Conservation (phyloP, 2,329 filamentous ascomycete species). For the Aureobasidium sp. region DNA sequence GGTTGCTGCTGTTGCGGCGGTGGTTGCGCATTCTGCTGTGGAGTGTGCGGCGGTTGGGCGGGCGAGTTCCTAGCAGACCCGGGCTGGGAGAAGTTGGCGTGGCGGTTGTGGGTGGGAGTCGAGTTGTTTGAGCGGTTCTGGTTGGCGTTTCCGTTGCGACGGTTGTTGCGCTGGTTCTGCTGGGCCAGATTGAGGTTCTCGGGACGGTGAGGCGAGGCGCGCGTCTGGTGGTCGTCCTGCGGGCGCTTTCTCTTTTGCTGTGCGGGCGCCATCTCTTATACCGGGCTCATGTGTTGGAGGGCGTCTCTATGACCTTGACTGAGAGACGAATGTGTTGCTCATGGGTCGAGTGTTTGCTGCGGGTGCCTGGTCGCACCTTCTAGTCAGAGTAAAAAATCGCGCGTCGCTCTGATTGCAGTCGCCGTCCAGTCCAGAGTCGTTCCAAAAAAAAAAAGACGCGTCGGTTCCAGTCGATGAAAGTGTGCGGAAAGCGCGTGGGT, state of each 20-base stretch:
- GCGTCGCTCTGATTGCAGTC: not conserved
- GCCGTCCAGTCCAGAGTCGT: not conserved
- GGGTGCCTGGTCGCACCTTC: not conserved
- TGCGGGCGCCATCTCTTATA: constrained; percentile 39
- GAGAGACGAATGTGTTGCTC: not conserved
- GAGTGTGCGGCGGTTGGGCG: constrained; percentile 9
- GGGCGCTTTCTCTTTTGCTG: constrained; percentile 49
- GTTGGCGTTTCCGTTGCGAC: constrained; percentile 11
- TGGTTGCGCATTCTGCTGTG: constrained; percentile 13
- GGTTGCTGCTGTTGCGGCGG: not conserved
- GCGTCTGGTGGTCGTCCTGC: constrained; percentile 32
- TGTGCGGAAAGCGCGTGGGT: not conserved
- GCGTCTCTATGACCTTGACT: not conserved
- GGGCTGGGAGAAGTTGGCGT: constrained; percentile 9
- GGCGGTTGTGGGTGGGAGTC: constrained; percentile 12
- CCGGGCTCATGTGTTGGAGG: not conserved
- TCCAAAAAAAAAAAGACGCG: not conserved
- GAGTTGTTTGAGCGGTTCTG: constrained; percentile 10
- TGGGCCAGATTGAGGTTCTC: constrained; percentile 44
- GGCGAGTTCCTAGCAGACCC: constrained; percentile 12
- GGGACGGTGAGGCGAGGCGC: constrained; percentile 44
- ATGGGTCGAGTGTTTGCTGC: not conserved
- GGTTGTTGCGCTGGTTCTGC: constrained; percentile 32
- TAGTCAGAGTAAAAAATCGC: not conserved
- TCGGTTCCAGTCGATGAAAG: not conserved